Conservation (phyloP, 306 rosid species). For the Vigna mungo region DNA sequence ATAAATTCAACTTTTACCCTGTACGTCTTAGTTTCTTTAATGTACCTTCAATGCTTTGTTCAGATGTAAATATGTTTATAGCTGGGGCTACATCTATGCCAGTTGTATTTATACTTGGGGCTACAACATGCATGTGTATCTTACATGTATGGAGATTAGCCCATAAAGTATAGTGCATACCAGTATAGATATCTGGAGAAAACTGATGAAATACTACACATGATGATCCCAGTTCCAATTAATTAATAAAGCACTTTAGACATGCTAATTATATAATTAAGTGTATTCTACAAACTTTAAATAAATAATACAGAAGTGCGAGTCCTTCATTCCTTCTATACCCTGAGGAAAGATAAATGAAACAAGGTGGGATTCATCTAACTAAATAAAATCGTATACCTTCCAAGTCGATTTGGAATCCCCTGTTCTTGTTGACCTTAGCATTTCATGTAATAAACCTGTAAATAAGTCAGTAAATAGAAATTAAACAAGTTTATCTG, state of each 20-base stretch:
- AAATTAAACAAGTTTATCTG: slow-evolving; percentile 21
- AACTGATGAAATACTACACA: slow-evolving; percentile 8
- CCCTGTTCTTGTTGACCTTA: slow-evolving; percentile 79
- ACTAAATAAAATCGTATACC: slow-evolving; percentile 56
- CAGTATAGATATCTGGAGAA: slow-evolving; percentile 28
- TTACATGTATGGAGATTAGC: slow-evolving; percentile 5
- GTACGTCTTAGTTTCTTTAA: slow-evolving; percentile 22
- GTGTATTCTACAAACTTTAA: slow-evolving; percentile 13
- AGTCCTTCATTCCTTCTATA: slow-evolving; percentile 9
- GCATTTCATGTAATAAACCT: slow-evolving; percentile 95
- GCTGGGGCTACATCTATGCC: slow-evolving; percentile 24
- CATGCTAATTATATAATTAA: slow-evolving; percentile 3
- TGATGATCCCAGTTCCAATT: background rate
- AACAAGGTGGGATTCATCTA: slow-evolving; percentile 1
- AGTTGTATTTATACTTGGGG: slow-evolving; percentile 30
- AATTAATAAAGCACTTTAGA: slow-evolving; percentile 31
- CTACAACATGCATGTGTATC: slow-evolving; percentile 25
- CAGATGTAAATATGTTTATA: slow-evolving; percentile 20
- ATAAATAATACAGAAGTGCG: slow-evolving; percentile 36
- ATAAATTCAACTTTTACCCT: slow-evolving; percentile 26
- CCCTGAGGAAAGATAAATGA: slow-evolving; percentile 28
- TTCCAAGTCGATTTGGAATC: slow-evolving; percentile 95
- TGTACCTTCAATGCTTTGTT: slow-evolving; percentile 37
- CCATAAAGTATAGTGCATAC: slow-evolving; percentile 18
- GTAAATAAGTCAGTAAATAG: slow-evolving; percentile 39